phyloP scores from a whole-genome alignment of 2,329 filamentous ascomycete species.

The Neophaeococcomyces aloes region DNA sequence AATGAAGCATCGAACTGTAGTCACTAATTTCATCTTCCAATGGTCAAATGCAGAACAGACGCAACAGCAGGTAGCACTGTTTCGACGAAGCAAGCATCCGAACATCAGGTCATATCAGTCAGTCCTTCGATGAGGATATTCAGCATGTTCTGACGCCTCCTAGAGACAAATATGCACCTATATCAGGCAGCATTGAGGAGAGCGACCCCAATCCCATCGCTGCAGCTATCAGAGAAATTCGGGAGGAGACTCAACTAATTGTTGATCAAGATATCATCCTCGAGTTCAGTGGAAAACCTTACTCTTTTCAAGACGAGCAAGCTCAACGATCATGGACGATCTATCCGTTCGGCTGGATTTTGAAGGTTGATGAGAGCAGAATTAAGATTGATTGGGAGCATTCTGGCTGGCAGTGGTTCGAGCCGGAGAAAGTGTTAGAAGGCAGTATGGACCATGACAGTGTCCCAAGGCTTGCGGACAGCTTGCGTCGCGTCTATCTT shows the following conservation, averaged over 20 bases:
- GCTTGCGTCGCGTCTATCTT: constrained; percentile 50
- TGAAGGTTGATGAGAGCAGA: constrained; percentile 11
- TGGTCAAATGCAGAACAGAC: constrained; percentile 12
- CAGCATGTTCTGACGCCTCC: neutral
- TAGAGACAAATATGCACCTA: constrained; percentile 49
- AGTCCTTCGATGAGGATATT: constrained; percentile 16
- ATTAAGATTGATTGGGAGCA: constrained; percentile 54
- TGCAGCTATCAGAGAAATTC: constrained; percentile 53
- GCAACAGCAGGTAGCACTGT: constrained; percentile 45
- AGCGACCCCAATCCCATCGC: constrained; percentile 43
- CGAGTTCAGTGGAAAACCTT: constrained; percentile 49
- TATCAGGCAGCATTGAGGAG: constrained; percentile 51
- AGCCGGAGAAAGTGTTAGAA: constrained; percentile 37
- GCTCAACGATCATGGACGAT: constrained; percentile 52
- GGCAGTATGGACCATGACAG: constrained; percentile 35
- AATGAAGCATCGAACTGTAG: constrained; percentile 26
- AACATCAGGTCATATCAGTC: constrained; percentile 52
- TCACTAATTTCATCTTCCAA: constrained; percentile 37
- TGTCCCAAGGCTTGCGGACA: constrained; percentile 49
- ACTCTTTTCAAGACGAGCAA: constrained; percentile 44
- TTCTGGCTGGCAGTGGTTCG: constrained; percentile 47
- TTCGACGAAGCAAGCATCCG: constrained; percentile 44
- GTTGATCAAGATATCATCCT: constrained; percentile 36
- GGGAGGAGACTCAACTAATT: constrained; percentile 51
- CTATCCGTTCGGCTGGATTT: constrained; percentile 47